These are phyloP conservation scores for bread wheat (Triticum aestivum) DNA, from an alignment of 176 grass and related monocot genomes.

Conservation along the genomic window IWGSC_CS_RefSeq_v2.1 NC_057812.1:289193490-289193989, in stretches of 20 bases:
- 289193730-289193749: conserved; percentile 14
- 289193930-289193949: not conserved
- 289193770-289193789: conserved; percentile 23
- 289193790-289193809: not conserved
- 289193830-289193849: conserved; percentile 1
- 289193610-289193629: conserved; percentile 62
- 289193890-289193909: conserved; percentile 27
- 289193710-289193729: not conserved
- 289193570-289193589: not conserved
- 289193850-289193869: conserved; percentile 13
- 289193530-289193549: conserved; percentile 88
- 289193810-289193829: conserved; percentile 34
- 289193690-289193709: not conserved
- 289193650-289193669: conserved; percentile 86
- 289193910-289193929: not conserved
- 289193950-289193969: not conserved
- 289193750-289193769: conserved; percentile 18
- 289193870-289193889: conserved; percentile 20
- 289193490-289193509: conserved; percentile 98
- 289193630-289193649: conserved; percentile 88
- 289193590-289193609: not conserved
- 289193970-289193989: not conserved
- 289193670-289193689: conserved; percentile 15
- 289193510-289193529: conserved; percentile 99
- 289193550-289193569: not conserved